Conservation (phyloP, 164 flowering plant genomes). For the Magnolia kwangsiensis region DNA sequence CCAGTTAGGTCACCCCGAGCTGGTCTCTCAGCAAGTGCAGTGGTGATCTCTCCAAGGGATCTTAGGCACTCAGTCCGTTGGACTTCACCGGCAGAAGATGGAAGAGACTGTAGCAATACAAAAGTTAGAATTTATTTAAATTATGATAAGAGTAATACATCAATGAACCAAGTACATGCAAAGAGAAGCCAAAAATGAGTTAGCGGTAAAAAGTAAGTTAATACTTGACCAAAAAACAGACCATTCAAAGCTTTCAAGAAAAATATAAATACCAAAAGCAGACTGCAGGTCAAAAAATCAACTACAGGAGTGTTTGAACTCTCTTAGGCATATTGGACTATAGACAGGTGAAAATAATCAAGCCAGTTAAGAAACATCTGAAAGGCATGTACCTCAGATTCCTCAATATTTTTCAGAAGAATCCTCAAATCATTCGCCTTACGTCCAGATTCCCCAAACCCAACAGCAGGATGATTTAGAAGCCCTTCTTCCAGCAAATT, state of each 20-base stretch:
- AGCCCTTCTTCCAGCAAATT: constrained; percentile 96
- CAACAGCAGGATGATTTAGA: constrained; percentile 82
- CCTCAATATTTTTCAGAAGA: constrained; percentile 84
- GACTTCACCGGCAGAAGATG: constrained; percentile 70
- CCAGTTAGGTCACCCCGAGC: constrained; percentile 98
- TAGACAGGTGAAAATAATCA: background rate
- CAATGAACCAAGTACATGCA: background rate
- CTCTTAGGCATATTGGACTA: background rate
- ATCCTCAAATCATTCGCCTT: constrained; percentile 68
- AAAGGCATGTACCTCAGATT: constrained; percentile 72
- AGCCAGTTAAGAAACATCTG: background rate
- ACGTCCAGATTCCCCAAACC: constrained; percentile 85
- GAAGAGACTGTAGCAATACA: constrained; percentile 53
- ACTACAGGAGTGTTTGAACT: background rate
- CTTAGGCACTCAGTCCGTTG: constrained; percentile 88
- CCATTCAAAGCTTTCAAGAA: background rate
- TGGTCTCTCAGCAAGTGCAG: constrained; percentile 93
- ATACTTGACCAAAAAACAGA: background rate
- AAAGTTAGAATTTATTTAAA: background rate
- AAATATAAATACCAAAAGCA: background rate
- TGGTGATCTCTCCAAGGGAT: constrained; percentile 78
- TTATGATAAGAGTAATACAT: background rate
- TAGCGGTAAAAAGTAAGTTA: background rate
- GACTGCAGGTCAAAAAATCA: background rate
- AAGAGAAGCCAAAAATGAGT: background rate